Percentiles rank a stretch among this genome's conserved stretches.
Evolutionary conservation across 2,329 filamentous ascomycete genomes (phyloP).

Genomic region (Verticillium klebahnii): DNA sequence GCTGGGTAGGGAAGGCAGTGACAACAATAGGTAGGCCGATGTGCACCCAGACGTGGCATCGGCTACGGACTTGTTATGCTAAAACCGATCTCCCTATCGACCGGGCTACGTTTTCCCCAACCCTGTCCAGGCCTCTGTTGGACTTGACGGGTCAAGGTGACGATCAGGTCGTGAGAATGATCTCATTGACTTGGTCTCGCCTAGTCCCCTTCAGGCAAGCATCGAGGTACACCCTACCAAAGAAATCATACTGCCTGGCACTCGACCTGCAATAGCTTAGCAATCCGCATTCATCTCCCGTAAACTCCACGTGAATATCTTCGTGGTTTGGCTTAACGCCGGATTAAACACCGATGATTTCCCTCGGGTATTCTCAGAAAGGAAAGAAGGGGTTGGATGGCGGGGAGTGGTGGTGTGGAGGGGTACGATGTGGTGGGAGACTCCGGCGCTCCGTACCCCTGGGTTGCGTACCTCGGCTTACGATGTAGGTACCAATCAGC

Average conservation of each 20-base stretch:
- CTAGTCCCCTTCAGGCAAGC: not conserved
- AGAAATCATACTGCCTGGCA: not conserved
- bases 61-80: not conserved
- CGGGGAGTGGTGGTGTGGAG: not conserved
- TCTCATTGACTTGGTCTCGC: not conserved
- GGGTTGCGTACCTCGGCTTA: not conserved
- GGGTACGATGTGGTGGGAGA: not conserved
- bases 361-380: not conserved
- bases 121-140: not conserved
- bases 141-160: not conserved
- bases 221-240: not conserved
- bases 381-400: not conserved
- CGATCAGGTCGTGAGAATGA: not conserved
- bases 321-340: not conserved
- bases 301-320: not conserved
- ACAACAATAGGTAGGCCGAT: not conserved
- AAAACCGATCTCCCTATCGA: not conserved
- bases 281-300: not conserved
- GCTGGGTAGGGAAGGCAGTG: not conserved
- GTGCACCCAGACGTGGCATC: not conserved
- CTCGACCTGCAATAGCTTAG: not conserved
- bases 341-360: not conserved
- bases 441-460: not conserved
- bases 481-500: not conserved
- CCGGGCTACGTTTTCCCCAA: not conserved